These are phyloP conservation scores for Actinomucor elegans DNA, from an alignment of 371 early-diverging fungal genomes.

Conservation along the genomic window DNA sequence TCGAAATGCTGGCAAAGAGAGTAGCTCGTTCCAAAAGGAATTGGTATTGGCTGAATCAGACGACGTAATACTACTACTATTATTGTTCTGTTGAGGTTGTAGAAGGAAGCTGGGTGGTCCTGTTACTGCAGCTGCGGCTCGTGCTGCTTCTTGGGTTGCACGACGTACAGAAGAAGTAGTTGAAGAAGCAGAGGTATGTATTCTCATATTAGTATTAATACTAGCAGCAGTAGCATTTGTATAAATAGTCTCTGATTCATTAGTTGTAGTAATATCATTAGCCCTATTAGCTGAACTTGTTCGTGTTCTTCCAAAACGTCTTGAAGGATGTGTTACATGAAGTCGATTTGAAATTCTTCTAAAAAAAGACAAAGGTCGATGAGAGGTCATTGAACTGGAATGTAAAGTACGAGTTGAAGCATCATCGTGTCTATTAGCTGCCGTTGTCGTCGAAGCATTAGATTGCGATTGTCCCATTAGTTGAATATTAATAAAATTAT, in stretches of 20 bases:
- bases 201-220: not conserved
- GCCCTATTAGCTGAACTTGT: not conserved
- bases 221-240: not conserved
- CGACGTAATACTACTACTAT: conserved; percentile 5
- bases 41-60: conserved; percentile 6
- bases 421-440: conserved; percentile 17
- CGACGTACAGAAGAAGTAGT: conserved; percentile 19
- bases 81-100: not conserved
- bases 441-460: not conserved
- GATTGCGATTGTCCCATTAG: conserved; percentile 16
- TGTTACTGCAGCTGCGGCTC: conserved; percentile 21
- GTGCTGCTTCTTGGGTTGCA: conserved; percentile 21
- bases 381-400: conserved; percentile 20
- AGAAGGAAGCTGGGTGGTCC: conserved; percentile 17
- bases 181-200: conserved; percentile 9
- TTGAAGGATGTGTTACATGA: conserved; percentile 9
- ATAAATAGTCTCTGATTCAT: too few relatives aligned
- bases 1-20: not conserved
- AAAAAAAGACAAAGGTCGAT: conserved; percentile 16
- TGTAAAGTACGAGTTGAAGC: conserved; percentile 26
- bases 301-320: conserved; percentile 7
- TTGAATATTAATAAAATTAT: not conserved
- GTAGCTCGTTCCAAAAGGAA: not conserved
- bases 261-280: too few relatives aligned
- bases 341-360: conserved; percentile 18